Evolutionary conservation across 306 rosid genomes (phyloP), one percentile per base, ranked within the genome.

Genomic region (Gynostemma pentaphyllum): DNA sequence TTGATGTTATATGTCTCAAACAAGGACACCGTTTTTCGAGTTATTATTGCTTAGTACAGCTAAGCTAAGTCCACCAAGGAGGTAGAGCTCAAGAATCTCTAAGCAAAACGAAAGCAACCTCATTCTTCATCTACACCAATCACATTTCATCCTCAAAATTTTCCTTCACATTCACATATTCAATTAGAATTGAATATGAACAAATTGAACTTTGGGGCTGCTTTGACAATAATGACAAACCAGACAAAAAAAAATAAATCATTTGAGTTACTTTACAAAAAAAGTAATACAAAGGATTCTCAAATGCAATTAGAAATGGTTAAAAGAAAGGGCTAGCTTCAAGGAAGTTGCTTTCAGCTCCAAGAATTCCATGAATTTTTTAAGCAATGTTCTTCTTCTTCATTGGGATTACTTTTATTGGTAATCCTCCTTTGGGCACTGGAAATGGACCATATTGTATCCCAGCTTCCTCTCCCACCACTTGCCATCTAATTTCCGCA

Each of bases 361-460:
- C 80, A 64, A 68, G 9, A 62, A 62, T 46, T 36, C 16, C 28
- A 19, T 52, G 13, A 19, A 66, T 37, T 49, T 37, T 49, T 64
- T 75, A 14, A 39, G 52, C 69, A 41, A 28, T 22, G 7, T 26
- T 42, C 64, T 60, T 75, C 75, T 69, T 78, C 24, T 52, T 80
- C 71, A 81, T 86, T 1, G 64, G 70, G 18, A 45, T 70, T 64
- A 87, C 80, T 69, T 78, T 87, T 37, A 87, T 56, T 12, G 90
- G 97, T 37, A 90, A 81, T 16, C 97, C 97, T 11, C 75, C 85
- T 69, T 87, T 88, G 50, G 97, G 97, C 70, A 90, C 95, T 0
- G 97, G 97, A 74, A 90, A 90, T 70, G 97, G 97, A 41, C 85
- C 88, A 45, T 90, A 90, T 34, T 90, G 90, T 60, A 90, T 85